phyloP scores from a whole-genome alignment of 163 green algal species.

The Coccomyxa subellipsoidea region DNA sequence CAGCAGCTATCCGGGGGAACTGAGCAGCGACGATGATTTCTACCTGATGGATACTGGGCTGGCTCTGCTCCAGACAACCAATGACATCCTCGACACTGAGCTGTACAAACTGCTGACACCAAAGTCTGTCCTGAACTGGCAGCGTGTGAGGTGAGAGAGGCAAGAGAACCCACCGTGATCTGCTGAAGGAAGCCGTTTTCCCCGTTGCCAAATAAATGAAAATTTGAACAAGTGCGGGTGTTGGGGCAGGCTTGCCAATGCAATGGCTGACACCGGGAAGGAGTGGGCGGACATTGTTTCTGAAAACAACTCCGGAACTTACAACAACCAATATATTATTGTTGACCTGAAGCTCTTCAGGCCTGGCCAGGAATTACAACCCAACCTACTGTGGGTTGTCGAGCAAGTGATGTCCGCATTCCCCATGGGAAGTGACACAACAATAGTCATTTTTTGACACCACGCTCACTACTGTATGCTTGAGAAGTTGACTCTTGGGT shows the following conservation, averaged over 20 bases:
- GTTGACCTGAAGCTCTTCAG: slow-evolving; percentile 70
- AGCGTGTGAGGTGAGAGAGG: slow-evolving; percentile 48
- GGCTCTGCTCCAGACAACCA: slow-evolving; percentile 63
- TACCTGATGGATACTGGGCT: slow-evolving; percentile 48
- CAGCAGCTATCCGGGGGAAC: slow-evolving; percentile 43
- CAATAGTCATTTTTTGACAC: too few relatives aligned
- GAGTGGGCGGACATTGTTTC: slow-evolving; percentile 44
- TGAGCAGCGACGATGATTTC: slow-evolving; percentile 59
- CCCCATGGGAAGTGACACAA: too few relatives aligned
- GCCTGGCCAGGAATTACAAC: slow-evolving; percentile 45
- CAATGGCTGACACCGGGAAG: slow-evolving; percentile 7
- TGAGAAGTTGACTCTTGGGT: too few relatives aligned
- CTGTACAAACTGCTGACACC: slow-evolving; percentile 41
- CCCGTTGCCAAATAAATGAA: not conserved
- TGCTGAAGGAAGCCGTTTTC: not conserved
- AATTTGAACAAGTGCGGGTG: not conserved
- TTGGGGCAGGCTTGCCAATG: slow-evolving; percentile 12
- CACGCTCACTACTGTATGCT: too few relatives aligned
- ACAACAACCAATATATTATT: slow-evolving; percentile 82
- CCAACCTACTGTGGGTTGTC: slow-evolving; percentile 56
- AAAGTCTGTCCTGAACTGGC: slow-evolving; percentile 54
- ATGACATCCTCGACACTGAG: slow-evolving; percentile 52
- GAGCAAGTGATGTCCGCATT: slow-evolving; percentile 57
- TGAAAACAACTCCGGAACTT: slow-evolving; percentile 61
- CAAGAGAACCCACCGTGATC: not conserved